Evolutionary conservation across 2,329 filamentous ascomycete genomes (phyloP).

Genomic region (Tolypocladium endophyticum): DNA sequence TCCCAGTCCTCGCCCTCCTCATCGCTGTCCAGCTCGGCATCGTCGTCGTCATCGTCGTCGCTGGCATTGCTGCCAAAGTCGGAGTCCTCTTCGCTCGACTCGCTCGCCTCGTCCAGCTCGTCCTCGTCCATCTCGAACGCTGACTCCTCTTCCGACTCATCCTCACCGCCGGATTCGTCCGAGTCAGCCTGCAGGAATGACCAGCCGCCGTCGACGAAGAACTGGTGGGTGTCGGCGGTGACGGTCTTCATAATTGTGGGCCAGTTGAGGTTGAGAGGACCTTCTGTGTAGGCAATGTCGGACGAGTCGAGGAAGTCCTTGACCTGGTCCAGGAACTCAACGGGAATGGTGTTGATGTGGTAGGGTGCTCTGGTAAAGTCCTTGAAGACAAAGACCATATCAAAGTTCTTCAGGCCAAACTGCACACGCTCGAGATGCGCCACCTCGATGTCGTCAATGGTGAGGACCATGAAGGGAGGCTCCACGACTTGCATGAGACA

Average conservation of each 20-base stretch:
- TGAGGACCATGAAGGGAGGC: conserved; percentile 92
- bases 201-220: conserved; percentile 95
- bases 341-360: conserved; percentile 96
- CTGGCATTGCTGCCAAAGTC: conserved; percentile 88
- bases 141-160: conserved; percentile 79
- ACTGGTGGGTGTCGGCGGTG: conserved; percentile 82
- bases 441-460: conserved; percentile 89
- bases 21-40: conserved; percentile 53
- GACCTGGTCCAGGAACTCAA: conserved; percentile 86
- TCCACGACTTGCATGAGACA: conserved; percentile 95
- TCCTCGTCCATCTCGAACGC: conserved; percentile 86
- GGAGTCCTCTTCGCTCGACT: conserved; percentile 69
- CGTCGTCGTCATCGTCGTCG: conserved; percentile 65
- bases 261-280: conserved; percentile 97
- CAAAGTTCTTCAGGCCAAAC: conserved; percentile 98
- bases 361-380: conserved; percentile 85
- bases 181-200: conserved; percentile 80
- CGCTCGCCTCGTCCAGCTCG: conserved; percentile 74
- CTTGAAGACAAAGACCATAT: conserved; percentile 96
- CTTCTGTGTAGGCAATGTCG: conserved; percentile 89
- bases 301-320: conserved; percentile 97
- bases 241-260: conserved; percentile 99
- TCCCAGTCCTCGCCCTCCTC: conserved; percentile 89
- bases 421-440: conserved; percentile 92
- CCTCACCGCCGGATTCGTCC: conserved; percentile 68